Percentiles rank a stretch among this genome's conserved stretches.
Conservation (phyloP, 805 yeast species). For the Saccharomycopsis sp. region DNA sequence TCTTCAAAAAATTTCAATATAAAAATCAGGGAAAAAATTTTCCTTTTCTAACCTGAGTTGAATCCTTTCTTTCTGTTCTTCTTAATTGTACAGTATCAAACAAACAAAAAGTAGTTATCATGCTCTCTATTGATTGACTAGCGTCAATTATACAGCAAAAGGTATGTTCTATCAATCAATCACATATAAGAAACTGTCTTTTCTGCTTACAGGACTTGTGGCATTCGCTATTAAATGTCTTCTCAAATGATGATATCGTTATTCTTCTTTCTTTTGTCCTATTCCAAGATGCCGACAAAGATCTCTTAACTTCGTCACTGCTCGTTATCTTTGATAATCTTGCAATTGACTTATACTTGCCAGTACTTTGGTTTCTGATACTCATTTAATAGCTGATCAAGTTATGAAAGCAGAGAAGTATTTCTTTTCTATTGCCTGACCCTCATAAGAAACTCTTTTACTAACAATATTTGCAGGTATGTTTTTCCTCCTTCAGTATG, state of each 20-base stretch:
- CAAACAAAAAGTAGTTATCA: not conserved
- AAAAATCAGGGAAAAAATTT: not conserved
- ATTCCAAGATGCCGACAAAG: constrained; percentile 22
- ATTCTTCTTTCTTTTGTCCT: constrained; percentile 21
- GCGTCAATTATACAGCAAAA: not conserved
- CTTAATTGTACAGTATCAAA: not conserved
- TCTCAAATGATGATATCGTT: constrained; percentile 21
- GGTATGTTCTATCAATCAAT: not conserved
- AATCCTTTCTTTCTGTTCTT: not conserved
- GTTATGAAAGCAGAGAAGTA: not conserved
- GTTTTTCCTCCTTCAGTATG: not conserved
- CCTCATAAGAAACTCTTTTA: not conserved
- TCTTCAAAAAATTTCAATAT: not conserved
- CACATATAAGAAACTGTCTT: not conserved
- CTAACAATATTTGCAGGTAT: not conserved
- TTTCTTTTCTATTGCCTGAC: not conserved
- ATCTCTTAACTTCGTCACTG: constrained; percentile 15
- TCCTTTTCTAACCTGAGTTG: not conserved
- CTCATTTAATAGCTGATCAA: not conserved
- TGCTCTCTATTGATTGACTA: not conserved
- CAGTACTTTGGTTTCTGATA: constrained; percentile 23
- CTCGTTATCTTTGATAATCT: not conserved
- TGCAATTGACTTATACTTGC: constrained; percentile 21
- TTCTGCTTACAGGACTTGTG: not conserved
- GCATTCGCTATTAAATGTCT: not conserved